A percentile compares a stretch with the other conserved stretches of the same genome.
Conservation (phyloP, 768 basidiomycete genomes). For the Podaxis carcinomalis region DNA sequence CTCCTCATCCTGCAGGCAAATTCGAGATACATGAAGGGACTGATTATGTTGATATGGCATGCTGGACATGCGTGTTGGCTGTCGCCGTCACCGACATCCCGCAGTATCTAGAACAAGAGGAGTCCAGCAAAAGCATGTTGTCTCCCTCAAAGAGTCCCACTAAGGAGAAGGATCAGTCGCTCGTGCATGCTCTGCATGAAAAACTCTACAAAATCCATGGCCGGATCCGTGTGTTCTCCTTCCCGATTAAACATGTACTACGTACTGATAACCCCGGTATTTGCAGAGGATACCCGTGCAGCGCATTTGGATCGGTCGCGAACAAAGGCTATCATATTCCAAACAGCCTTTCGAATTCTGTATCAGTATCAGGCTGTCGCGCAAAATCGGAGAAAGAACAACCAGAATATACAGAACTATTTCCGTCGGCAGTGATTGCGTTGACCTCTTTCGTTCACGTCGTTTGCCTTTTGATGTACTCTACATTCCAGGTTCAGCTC, state of each 20-base stretch:
- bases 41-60: conserved; percentile 58
- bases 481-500: neutral
- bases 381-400: conserved; percentile 9
- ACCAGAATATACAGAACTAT: conserved; percentile 4
- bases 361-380: conserved; percentile 43
- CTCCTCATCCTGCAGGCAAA: conserved; percentile 30
- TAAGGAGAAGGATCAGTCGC: conserved; percentile 24
- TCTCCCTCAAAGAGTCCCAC: conserved; percentile 15
- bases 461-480: neutral
- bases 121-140: conserved; percentile 11
- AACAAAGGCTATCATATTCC: conserved; percentile 65
- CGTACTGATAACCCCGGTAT: neutral
- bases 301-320: conserved; percentile 74
- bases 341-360: conserved; percentile 54
- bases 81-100: conserved; percentile 55
- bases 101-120: conserved; percentile 50
- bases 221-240: conserved; percentile 51
- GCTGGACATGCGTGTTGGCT: conserved; percentile 52
- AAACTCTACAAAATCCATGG: conserved; percentile 52
- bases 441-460: neutral
- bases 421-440: neutral
- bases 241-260: neutral
- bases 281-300: conserved; percentile 65
- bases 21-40: conserved; percentile 54
- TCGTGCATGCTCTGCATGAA: conserved; percentile 42